These are phyloP conservation scores for Fraxinus excelsior DNA, from an alignment of 257 asterid species.

Conservation along the genomic window DNA sequence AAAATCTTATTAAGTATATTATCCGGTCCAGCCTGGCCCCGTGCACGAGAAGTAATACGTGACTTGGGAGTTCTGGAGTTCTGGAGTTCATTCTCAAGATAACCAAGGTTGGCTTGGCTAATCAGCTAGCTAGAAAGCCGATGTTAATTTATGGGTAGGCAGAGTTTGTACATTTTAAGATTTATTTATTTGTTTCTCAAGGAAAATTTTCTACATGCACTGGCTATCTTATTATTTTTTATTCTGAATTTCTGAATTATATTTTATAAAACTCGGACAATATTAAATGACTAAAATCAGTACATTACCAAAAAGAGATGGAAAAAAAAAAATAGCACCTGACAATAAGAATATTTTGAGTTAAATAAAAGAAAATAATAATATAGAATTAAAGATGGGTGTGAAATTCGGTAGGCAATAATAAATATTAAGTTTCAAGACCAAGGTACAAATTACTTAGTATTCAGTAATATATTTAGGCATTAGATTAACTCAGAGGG, in stretches of 20 bases:
- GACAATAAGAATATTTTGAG: too few species aligned
- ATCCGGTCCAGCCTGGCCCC: too few species aligned
- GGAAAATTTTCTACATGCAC: constrained; percentile 15
- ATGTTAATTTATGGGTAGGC: constrained; percentile 23
- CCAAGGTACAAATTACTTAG: too few species aligned
- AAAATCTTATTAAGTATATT: background rate
- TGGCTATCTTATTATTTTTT: constrained; percentile 6
- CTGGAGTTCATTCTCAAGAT: background rate
- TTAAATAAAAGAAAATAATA: too few species aligned
- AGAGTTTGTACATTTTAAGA: constrained; percentile 53
- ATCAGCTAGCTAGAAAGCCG: constrained; percentile 16
- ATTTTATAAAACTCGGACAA: constrained; percentile 13
- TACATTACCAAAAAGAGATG: background rate
- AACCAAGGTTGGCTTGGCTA: constrained; percentile 17
- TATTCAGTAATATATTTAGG: background rate
- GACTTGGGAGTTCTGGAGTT: too few species aligned
- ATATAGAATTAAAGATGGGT: too few species aligned
- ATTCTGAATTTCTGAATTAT: constrained; percentile 23
- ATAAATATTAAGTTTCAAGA: too few species aligned
- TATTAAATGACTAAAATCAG: background rate
- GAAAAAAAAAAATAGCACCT: too few species aligned
- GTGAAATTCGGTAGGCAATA: too few species aligned
- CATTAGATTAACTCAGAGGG: too few species aligned
- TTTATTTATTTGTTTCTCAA: constrained; percentile 35
- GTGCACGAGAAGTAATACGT: too few species aligned